A percentile compares a stretch with the other conserved stretches of the same genome.
Conservation (phyloP, 306 rosid species). For the Castanea mollissima region DNA sequence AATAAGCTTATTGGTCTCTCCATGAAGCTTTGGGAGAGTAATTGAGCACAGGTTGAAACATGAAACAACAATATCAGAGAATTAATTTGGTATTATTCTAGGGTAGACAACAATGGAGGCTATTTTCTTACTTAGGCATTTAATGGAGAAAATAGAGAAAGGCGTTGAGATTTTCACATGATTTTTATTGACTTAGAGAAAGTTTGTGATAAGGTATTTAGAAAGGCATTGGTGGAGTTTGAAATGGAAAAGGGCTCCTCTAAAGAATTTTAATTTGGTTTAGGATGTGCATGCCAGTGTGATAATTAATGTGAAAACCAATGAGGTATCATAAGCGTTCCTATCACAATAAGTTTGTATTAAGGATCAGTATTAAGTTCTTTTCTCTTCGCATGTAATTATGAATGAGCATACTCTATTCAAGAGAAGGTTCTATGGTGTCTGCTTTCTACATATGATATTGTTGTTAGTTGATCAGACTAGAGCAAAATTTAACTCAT, state of each 20-base stretch:
- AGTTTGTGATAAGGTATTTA: background rate
- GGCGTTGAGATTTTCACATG: background rate
- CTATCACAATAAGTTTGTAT: background rate
- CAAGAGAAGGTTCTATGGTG: background rate
- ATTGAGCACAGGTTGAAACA: background rate
- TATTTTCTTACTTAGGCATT: background rate
- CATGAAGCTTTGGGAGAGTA: background rate
- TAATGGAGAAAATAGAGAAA: background rate
- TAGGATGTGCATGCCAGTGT: background rate
- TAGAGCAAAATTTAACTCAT: background rate
- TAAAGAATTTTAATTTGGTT: background rate
- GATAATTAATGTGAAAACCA: background rate
- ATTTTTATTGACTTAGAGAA: background rate
- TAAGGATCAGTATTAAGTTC: background rate
- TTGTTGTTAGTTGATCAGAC: too few relatives aligned
- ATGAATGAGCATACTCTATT: background rate
- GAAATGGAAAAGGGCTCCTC: background rate
- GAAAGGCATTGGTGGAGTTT: background rate
- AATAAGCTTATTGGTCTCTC: background rate
- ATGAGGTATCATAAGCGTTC: background rate
- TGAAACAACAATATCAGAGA: background rate
- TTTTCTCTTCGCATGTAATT: background rate
- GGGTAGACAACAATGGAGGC: background rate
- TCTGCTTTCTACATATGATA: too few relatives aligned
- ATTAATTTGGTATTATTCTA: background rate